Evolutionary conservation across 169 alveolate genomes (phyloP).

Genomic region (Amoebophrya sp.): DNA sequence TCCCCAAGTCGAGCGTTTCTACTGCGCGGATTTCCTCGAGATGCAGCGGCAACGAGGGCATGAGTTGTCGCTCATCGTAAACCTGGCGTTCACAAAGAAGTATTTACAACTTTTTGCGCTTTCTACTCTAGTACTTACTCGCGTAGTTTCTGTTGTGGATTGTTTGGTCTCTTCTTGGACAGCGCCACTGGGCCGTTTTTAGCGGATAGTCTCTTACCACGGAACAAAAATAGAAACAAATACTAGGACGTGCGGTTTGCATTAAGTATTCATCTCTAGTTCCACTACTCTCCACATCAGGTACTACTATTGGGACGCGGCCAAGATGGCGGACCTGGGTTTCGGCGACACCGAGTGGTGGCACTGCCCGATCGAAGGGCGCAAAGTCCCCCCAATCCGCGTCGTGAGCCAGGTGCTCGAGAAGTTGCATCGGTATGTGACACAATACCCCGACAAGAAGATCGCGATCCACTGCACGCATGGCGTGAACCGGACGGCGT

Average conservation of each 20-base stretch:
- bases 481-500: constrained; percentile 19
- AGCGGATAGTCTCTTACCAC: too few species aligned
- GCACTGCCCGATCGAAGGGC: background rate
- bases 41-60: background rate
- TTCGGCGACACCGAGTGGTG: background rate
- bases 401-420: background rate
- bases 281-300: background rate
- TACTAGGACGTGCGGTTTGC: too few species aligned
- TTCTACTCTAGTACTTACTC: too few species aligned
- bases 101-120: too few species aligned
- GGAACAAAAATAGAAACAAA: too few species aligned
- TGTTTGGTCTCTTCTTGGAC: too few species aligned
- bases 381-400: background rate
- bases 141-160: too few species aligned
- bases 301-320: background rate
- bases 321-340: background rate
- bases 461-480: constrained; percentile 9
- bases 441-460: background rate
- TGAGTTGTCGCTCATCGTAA: background rate
- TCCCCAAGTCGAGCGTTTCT: background rate
- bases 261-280: too few species aligned
- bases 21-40: background rate
- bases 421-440: background rate
- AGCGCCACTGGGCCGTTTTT: too few species aligned
- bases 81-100: background rate